A percentile compares a stretch with the other conserved stretches of the same genome.
Evolutionary conservation across 106 monocot species (phyloP).

Genomic region (Hemerocallis citrina): DNA sequence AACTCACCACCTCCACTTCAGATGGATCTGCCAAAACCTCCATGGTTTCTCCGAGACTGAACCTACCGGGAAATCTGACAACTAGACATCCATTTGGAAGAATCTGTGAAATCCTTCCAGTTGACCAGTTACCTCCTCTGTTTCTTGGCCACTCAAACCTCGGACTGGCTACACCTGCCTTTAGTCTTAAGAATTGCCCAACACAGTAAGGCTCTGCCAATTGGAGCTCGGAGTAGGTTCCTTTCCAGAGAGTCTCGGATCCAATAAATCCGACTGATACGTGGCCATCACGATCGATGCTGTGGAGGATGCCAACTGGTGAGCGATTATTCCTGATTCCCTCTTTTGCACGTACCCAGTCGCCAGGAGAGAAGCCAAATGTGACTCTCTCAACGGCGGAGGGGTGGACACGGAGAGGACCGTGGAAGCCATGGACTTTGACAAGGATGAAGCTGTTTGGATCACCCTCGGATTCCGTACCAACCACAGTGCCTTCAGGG

Average conservation of each 20-base stretch:
- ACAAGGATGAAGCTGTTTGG: constrained; percentile 41
- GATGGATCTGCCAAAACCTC: constrained; percentile 56
- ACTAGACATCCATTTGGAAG: constrained; percentile 82
- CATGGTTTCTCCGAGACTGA: constrained; percentile 37
- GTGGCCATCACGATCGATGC: constrained; percentile 52
- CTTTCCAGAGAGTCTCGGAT: constrained; percentile 55
- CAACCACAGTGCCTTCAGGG: constrained; percentile 78
- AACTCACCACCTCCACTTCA: constrained; percentile 69
- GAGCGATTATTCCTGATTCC: constrained; percentile 31
- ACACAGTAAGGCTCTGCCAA: constrained; percentile 60
- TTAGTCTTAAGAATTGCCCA: constrained; percentile 73
- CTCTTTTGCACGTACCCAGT: constrained; percentile 60
- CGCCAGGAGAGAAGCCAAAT: constrained; percentile 63
- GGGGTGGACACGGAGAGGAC: constrained; percentile 55
- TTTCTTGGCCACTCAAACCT: constrained; percentile 66
- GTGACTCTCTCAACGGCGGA: constrained; percentile 66
- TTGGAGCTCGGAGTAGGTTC: constrained; percentile 54
- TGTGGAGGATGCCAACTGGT: constrained; percentile 73
- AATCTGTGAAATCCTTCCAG: constrained; percentile 52
- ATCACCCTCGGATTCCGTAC: constrained; percentile 36
- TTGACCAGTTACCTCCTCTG: constrained; percentile 33
- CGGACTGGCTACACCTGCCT: constrained; percentile 28
- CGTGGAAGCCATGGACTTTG: constrained; percentile 64
- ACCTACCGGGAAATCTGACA: constrained; percentile 63
- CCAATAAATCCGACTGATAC: constrained; percentile 63